Evolutionary conservation across 2,329 filamentous ascomycete species (phyloP).

Genomic region (Eurotiales sp.): DNA sequence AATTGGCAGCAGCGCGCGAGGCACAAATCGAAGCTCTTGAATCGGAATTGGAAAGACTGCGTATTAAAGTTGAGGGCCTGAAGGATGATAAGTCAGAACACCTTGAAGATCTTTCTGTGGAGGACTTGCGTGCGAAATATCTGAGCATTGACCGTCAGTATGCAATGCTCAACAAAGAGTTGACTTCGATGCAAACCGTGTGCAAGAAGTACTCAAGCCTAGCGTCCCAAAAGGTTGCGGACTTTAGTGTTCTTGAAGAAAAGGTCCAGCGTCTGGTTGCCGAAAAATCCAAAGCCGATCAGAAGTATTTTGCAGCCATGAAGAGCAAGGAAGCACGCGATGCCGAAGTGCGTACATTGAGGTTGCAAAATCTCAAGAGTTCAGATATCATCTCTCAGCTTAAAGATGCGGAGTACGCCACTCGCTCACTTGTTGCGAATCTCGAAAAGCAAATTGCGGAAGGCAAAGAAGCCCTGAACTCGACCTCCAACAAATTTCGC

Average conservation of each 20-base stretch:
- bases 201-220: constrained; percentile 85
- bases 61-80: constrained; percentile 51
- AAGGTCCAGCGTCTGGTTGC: constrained; percentile 68
- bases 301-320: constrained; percentile 95
- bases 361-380: constrained; percentile 80
- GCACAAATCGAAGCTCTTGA: constrained; percentile 79
- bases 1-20: constrained; percentile 74
- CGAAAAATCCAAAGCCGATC: constrained; percentile 94
- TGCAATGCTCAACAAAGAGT: constrained; percentile 76
- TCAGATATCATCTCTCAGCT: constrained; percentile 90
- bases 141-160: constrained; percentile 75
- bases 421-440: constrained; percentile 71
- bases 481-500: constrained; percentile 68
- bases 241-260: constrained; percentile 72
- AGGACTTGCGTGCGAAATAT: constrained; percentile 71
- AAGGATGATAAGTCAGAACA: constrained; percentile 35
- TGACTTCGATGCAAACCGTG: constrained; percentile 83
- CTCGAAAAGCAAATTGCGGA: constrained; percentile 89
- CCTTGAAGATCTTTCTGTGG: constrained; percentile 59
- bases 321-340: constrained; percentile 87
- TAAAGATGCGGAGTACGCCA: constrained; percentile 82
- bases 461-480: constrained; percentile 71
- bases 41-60: constrained; percentile 71
- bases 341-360: constrained; percentile 72
- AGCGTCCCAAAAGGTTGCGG: constrained; percentile 81